These are phyloP conservation scores for Podaxis sp. DNA, from an alignment of 768 basidiomycete species.

Conservation along the genomic window DNA sequence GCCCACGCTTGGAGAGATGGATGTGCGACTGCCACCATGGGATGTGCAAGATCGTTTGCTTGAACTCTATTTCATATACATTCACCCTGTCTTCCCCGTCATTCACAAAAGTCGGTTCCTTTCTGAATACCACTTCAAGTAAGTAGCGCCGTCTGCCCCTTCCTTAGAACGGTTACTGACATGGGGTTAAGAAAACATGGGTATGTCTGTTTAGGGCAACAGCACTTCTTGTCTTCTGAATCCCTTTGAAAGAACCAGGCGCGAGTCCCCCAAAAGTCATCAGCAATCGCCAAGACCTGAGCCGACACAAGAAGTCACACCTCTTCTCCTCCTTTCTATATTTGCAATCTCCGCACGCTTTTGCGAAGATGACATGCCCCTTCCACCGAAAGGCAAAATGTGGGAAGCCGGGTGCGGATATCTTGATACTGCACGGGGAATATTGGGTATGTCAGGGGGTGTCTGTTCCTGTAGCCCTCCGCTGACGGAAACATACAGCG, in stretches of 20 bases:
- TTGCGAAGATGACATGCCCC: conserved; percentile 46
- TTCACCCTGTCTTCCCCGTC: conserved; percentile 82
- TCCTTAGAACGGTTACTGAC: background rate
- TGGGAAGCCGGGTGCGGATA: conserved; percentile 72
- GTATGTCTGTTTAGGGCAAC: background rate
- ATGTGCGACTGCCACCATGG: conserved; percentile 57
- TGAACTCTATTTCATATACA: conserved; percentile 77
- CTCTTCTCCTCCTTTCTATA: conserved; percentile 74
- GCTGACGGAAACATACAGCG: conserved; percentile 21
- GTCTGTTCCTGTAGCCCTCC: background rate
- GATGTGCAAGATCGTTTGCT: conserved; percentile 68
- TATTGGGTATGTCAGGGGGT: conserved; percentile 49
- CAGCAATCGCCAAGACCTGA: conserved; percentile 45
- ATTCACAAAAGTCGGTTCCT: conserved; percentile 74
- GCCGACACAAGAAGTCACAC: conserved; percentile 62
- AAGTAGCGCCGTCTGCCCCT: conserved; percentile 3
- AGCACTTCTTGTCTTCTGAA: background rate
- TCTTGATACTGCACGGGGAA: conserved; percentile 56
- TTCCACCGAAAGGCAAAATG: conserved; percentile 52
- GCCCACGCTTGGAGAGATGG: conserved; percentile 43
- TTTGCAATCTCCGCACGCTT: conserved; percentile 83
- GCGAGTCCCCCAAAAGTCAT: conserved; percentile 26
- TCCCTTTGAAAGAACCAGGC: conserved; percentile 1
- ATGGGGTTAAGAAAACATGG: background rate
- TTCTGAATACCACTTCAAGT: conserved; percentile 59